These are phyloP conservation scores for Arthrobotrys entomopaga DNA, from an alignment of 2,329 filamentous ascomycete species.

Conservation along the genomic window DNA sequence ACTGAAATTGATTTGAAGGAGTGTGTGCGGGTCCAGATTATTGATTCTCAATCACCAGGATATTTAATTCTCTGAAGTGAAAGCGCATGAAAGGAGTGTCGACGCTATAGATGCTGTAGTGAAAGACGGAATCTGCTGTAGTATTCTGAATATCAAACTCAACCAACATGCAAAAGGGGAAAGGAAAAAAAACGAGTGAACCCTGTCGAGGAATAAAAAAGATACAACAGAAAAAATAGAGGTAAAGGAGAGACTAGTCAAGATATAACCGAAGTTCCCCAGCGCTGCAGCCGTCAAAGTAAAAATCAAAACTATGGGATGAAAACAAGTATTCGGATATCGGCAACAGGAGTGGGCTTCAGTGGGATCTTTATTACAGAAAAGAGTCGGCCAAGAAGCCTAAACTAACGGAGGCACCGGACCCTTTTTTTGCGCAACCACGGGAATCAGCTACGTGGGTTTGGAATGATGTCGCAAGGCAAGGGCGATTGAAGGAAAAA, in stretches of 20 bases:
- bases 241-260: slow-evolving; percentile 24
- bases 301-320: slow-evolving; percentile 11
- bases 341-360: slow-evolving; percentile 41
- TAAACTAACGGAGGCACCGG: slow-evolving; percentile 6
- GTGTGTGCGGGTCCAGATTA: slow-evolving; percentile 17
- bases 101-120: slow-evolving; percentile 31
- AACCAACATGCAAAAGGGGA: slow-evolving; percentile 16
- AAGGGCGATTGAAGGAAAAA: slow-evolving; percentile 43
- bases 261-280: slow-evolving; percentile 6
- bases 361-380: slow-evolving; percentile 46
- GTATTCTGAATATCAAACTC: slow-evolving; percentile 54
- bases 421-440: slow-evolving; percentile 16
- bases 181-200: background rate
- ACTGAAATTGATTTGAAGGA: slow-evolving; percentile 12
- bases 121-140: slow-evolving; percentile 40
- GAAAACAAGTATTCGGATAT: slow-evolving; percentile 19
- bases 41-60: slow-evolving; percentile 48
- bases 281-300: slow-evolving; percentile 10
- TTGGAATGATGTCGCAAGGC: slow-evolving; percentile 45
- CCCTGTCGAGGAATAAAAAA: slow-evolving; percentile 22
- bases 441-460: background rate
- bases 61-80: slow-evolving; percentile 48
- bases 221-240: background rate
- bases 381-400: background rate
- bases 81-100: slow-evolving; percentile 31